Percentiles rank a stretch among this genome's conserved stretches.
Conservation (phyloP, 257 asterid genomes). For the Coffea eugenioides region DNA sequence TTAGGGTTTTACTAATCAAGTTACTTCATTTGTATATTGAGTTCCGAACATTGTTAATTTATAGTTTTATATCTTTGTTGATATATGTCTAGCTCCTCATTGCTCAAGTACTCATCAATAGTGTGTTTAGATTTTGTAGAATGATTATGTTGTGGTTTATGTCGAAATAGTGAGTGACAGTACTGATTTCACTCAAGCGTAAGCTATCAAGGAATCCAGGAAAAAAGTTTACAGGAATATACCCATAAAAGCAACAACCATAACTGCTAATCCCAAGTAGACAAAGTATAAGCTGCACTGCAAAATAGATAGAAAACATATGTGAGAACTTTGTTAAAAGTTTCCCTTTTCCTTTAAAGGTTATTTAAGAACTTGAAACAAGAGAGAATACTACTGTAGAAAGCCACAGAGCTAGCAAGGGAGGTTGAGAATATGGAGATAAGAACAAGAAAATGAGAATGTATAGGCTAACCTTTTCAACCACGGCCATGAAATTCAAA, state of each 20-base stretch:
- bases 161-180: not conserved
- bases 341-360: not conserved
- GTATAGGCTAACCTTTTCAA: slow-evolving; percentile 52
- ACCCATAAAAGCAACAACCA: slow-evolving; percentile 87
- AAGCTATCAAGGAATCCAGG: not conserved
- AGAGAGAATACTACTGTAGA: not conserved
- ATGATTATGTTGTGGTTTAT: not conserved
- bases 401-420: not conserved
- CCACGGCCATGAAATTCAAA: slow-evolving; percentile 58
- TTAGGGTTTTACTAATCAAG: slow-evolving; percentile 14
- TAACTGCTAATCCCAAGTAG: slow-evolving; percentile 73
- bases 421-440: not conserved
- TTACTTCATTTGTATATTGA: not conserved
- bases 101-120: not conserved
- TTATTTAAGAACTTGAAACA: not conserved
- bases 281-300: slow-evolving; percentile 89
- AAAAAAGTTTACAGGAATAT: slow-evolving; percentile 19
- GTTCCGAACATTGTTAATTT: not conserved
- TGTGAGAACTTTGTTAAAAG: not conserved
- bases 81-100: not conserved
- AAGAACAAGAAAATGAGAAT: not conserved
- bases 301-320: slow-evolving; percentile 20
- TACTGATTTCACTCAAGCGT: not conserved
- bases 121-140: not conserved
- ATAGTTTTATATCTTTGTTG: not conserved